These are phyloP conservation scores for Hymenoscyphus fraxineus DNA, from an alignment of 2,329 filamentous ascomycete genomes.

Conservation along the genomic window DNA sequence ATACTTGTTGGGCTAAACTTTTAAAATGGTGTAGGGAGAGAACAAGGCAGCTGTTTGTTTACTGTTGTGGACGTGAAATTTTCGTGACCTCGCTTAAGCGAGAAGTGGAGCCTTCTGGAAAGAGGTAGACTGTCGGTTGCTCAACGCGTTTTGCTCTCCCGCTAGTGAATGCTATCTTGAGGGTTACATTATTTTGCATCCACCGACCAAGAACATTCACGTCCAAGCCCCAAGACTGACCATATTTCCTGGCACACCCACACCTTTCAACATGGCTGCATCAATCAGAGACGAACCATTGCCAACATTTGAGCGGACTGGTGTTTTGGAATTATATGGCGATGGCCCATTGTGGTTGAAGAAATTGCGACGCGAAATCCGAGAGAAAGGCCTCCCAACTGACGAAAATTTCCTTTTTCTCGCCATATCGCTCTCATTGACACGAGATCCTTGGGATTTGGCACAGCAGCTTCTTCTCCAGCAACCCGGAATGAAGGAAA, in stretches of 20 bases:
- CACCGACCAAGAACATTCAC: no score
- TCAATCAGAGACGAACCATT: neutral
- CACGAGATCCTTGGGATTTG: neutral
- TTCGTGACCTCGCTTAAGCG: no score
- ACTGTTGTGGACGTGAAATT: no score
- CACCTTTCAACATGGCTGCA: neutral
- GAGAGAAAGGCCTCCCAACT: neutral
- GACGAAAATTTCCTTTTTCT: neutral
- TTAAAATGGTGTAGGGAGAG: no score
- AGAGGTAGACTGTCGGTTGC: no score
- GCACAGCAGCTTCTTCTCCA: neutral
- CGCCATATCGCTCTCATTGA: neutral
- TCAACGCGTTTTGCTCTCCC: no score
- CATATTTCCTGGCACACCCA: neutral
- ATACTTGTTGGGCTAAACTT: no score
- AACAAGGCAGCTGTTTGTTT: no score
- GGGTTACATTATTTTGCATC: no score
- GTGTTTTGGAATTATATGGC: neutral
- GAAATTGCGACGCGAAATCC: neutral
- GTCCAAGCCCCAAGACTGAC: neutral
- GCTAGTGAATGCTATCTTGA: no score
- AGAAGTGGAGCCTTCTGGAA: no score
- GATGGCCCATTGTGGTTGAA: neutral
- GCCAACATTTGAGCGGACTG: neutral
- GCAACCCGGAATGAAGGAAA: neutral